A percentile compares a stretch with the other conserved stretches of the same genome.
Evolutionary conservation across 495 filamentous ascomycete species (phyloP).

Genomic region (Hyaloscypha bicolor): DNA sequence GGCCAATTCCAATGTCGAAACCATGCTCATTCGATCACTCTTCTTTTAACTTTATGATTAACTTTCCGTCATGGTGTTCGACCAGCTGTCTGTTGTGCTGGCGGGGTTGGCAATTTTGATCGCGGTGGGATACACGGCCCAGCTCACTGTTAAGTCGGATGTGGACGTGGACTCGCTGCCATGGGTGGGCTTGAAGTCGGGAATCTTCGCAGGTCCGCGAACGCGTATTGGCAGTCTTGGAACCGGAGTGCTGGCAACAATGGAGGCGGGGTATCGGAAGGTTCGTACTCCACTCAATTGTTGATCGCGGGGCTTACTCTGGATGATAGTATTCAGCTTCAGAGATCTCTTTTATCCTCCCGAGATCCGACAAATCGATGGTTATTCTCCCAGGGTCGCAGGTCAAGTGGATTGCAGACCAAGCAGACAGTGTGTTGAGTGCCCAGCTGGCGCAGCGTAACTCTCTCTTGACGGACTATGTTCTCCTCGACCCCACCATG

Average conservation of each 20-base stretch:
- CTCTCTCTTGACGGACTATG: slow-evolving; percentile 42
- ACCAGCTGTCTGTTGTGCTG: slow-evolving; percentile 8
- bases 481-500: slow-evolving; percentile 38
- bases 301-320: not conserved
- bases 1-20: not conserved
- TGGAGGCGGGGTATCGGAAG: slow-evolving; percentile 20
- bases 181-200: slow-evolving; percentile 19
- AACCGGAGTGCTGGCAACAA: slow-evolving; percentile 5
- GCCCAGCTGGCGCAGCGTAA: slow-evolving; percentile 40
- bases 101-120: slow-evolving; percentile 15
- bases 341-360: slow-evolving; percentile 14
- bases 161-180: not conserved
- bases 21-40: not conserved
- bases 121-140: slow-evolving; percentile 10
- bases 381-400: slow-evolving; percentile 45
- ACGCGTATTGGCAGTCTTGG: slow-evolving; percentile 15
- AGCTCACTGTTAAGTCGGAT: slow-evolving; percentile 1
- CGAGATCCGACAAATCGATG: slow-evolving; percentile 11
- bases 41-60: not conserved
- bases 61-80: slow-evolving; percentile 14
- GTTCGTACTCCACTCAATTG: slow-evolving; percentile 13
- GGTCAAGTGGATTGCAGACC: slow-evolving; percentile 45
- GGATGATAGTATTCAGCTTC: slow-evolving; percentile 15
- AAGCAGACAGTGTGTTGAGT: slow-evolving; percentile 45
- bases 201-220: slow-evolving; percentile 8